Percentiles rank a stretch among this genome's conserved stretches.
phyloP scores from a whole-genome alignment of 352 stramenopile genomes.

The Phytophthora ramorum region DNA sequence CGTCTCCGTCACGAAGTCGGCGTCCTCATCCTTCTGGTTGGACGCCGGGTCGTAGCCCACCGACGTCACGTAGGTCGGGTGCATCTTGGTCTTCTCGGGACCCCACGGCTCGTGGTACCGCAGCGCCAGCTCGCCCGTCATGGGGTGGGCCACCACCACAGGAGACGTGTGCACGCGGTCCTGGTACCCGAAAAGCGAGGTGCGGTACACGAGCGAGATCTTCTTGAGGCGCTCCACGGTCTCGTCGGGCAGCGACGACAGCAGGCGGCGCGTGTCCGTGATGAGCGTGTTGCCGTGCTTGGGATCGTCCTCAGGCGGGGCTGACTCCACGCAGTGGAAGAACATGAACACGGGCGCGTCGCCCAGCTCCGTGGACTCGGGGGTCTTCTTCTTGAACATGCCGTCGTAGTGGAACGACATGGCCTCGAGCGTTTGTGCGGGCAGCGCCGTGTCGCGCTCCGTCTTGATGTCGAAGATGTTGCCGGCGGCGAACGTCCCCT shows the following conservation, averaged over 20 bases:
- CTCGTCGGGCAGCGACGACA: conserved; percentile 18
- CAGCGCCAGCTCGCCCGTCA: conserved; percentile 21
- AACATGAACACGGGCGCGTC: conserved; percentile 32
- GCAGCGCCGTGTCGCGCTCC: conserved; percentile 17
- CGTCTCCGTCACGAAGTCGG: conserved; percentile 28
- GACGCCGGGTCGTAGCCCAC: conserved; percentile 24
- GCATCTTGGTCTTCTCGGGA: conserved; percentile 35
- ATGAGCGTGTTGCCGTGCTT: conserved; percentile 35
- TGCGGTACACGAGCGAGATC: conserved; percentile 27
- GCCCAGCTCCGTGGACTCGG: conserved; percentile 25
- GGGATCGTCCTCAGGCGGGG: conserved; percentile 22
- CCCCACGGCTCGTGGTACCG: conserved; percentile 29
- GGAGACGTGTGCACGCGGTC: conserved; percentile 22
- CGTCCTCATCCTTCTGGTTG: conserved; percentile 24
- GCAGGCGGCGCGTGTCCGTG: conserved; percentile 29
- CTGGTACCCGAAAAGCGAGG: conserved; percentile 14
- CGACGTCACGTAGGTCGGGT: conserved; percentile 30
- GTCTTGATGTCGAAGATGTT: conserved; percentile 34
- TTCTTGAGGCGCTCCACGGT: conserved; percentile 28
- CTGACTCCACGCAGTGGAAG: conserved; percentile 26
- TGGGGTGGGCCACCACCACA: conserved; percentile 23
- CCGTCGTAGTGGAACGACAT: conserved; percentile 34
- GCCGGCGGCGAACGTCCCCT: conserved; percentile 22
- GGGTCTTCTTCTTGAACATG: conserved; percentile 37
- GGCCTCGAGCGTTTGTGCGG: conserved; percentile 25